These are phyloP conservation scores for Thymus mandschuricus DNA, from an alignment of 257 asterid species.

Conservation along the genomic window DNA sequence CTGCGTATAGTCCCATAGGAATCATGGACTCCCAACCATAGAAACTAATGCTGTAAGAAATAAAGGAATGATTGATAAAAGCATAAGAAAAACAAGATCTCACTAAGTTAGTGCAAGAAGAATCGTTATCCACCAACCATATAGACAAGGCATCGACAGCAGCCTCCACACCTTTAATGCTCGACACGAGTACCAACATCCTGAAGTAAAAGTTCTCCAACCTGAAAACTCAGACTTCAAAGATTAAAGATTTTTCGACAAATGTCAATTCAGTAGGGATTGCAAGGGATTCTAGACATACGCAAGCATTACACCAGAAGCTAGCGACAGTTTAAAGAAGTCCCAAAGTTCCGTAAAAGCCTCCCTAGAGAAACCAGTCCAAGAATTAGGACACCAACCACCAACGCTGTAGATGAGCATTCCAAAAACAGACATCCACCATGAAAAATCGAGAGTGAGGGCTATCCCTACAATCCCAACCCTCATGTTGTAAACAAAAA, in stretches of 20 bases:
- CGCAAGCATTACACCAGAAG: constrained; percentile 70
- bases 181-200: constrained; percentile 53
- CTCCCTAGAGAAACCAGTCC: constrained; percentile 63
- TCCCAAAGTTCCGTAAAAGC: constrained; percentile 59
- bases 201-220: constrained; percentile 62
- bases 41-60: constrained; percentile 50
- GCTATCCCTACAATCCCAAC: constrained; percentile 60
- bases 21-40: constrained; percentile 70
- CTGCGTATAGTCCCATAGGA: constrained; percentile 67
- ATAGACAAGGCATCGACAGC: constrained; percentile 69
- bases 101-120: background rate
- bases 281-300: constrained; percentile 26
- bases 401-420: constrained; percentile 42
- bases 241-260: constrained; percentile 12
- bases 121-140: constrained; percentile 44
- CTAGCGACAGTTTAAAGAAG: constrained; percentile 59
- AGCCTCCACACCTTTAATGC: constrained; percentile 53
- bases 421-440: constrained; percentile 65
- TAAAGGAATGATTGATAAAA: constrained; percentile 2
- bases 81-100: constrained; percentile 22
- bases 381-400: constrained; percentile 60
- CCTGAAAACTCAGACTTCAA: constrained; percentile 42
- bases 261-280: background rate
- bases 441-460: constrained; percentile 59
- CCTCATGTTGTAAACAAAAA: constrained; percentile 47